Evolutionary conservation across 169 alveolate species (phyloP), one percentile per base, ranked within the genome.

Genomic region (Plasmodium gonderi): DNA sequence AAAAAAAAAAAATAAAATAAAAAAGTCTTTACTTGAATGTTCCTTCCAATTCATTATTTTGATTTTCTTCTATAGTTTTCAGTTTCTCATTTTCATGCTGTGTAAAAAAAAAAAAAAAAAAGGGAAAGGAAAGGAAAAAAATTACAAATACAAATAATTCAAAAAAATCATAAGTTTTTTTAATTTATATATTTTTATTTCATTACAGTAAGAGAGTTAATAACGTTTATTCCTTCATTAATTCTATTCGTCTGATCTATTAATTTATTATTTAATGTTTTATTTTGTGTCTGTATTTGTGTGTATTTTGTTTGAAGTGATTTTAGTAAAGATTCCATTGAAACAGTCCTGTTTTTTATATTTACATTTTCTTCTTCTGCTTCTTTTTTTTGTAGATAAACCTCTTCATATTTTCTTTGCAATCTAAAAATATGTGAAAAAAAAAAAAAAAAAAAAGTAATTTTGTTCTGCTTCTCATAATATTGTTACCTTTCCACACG

Each of bases 341-440:
- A 90, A 76, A 90, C 94, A 9, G 94, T 90, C 45, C 90, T 90
- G 74, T 90, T 90, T 90, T 90, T 90, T 90, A 90, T 90, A 65
- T 90, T 90, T 23, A 90, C 94, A 78, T 90, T 90, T 90, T 90
- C 94, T 78, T 90, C 94, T 72, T 90, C 94, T 33, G 94, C 77
- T 78, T 90, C 94, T 38, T 90, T 90, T 79, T 90, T 90, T 78
- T 90, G 94, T 23, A 90, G 69, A 79, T 90, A 90, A 36, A 90
- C 90, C 65, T 90, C 94, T 90, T 90, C 94, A 78, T 90, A 90
- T 68, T 90, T 90, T 78, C 80, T 76, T 77, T 90, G 94, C 31
- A 90, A 79, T 79, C 92, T 85, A 75, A 6, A 54, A 29, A 82
- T 38, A n/a, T n/a, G n/a, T n/a, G 44, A 85, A 85, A 54, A 51